Evolutionary conservation across 2,329 filamentous ascomycete species (phyloP).

Genomic region (Cladosporium sp.): DNA sequence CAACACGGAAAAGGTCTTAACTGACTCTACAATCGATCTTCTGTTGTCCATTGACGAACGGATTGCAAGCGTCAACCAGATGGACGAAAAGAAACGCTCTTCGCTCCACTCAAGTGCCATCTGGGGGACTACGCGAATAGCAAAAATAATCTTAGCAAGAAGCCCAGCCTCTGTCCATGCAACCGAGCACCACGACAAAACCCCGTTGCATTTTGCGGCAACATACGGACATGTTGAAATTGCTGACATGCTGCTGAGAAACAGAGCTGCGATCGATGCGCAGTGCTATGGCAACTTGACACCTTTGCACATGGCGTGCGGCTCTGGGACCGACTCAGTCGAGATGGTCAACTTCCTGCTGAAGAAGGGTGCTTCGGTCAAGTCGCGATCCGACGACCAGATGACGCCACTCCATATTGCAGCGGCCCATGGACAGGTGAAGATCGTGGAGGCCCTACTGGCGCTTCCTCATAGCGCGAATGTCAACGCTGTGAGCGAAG

Average conservation of each 20-base stretch:
- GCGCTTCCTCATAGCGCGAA: slow-evolving; percentile 4
- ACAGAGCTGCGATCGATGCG: not conserved
- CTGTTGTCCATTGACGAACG: not conserved
- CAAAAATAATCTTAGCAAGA: not conserved
- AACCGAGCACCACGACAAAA: not conserved
- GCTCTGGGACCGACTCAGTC: not conserved
- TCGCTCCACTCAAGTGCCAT: not conserved
- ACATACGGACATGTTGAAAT: not conserved
- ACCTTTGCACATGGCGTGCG: slow-evolving; percentile 1
- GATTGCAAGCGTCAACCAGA: not conserved
- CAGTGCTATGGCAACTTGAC: not conserved
- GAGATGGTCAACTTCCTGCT: not conserved
- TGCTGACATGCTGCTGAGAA: not conserved
- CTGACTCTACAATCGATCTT: not conserved
- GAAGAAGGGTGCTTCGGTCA: slow-evolving; percentile 4
- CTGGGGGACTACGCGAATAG: not conserved
- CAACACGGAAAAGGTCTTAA: no score
- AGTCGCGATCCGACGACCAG: slow-evolving; percentile 8
- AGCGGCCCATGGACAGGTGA: slow-evolving; percentile 12
- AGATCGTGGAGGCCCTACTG: slow-evolving; percentile 13
- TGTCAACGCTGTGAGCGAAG: slow-evolving; percentile 17
- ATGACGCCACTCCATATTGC: slow-evolving; percentile 19
- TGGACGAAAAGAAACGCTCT: not conserved
- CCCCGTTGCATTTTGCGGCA: slow-evolving; percentile 1
- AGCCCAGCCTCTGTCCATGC: not conserved